Base-by-base conservation (phyloP, 257 asterid genomes). In the Pogostemon cablin region DNA sequence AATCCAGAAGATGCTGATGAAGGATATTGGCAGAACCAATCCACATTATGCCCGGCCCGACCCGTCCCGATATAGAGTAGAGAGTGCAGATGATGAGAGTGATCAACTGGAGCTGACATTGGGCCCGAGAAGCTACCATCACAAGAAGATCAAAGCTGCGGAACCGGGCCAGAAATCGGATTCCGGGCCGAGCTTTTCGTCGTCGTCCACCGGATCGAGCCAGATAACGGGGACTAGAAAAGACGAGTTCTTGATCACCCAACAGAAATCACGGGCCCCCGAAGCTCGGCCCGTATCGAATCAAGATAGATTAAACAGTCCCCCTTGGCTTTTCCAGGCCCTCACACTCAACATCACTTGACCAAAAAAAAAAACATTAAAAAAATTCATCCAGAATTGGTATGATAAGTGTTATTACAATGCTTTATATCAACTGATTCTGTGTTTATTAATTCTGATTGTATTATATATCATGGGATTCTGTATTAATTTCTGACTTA, bases 291-390 rank as follows among this genome's bases (percentile, higher is more conserved):
- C 82, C 1, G 65, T 67, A 10, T 12, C 84, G 42, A 76, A 54
- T 65, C 93, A 86, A 67, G 92, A 83, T 72, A 83, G 86, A 64
- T 73, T 82, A 66, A 83, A 54, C 40, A 74, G 84, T 75, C 86
- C 96, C 6, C 96, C 96, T 42, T 88, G 98, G 96, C 78, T 84
- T 72, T 87, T 90, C 52, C 95, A 86, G 72, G 96, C 87, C 53
- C 82, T 87, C 53, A 87, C 90, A 80, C 78, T 90, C 35, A 86
- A 87, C 39, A 83, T 86, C 77, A 87, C 90, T 40, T 88, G 82
- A 81, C 43, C 17, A 38, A 11, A 38, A 11, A 25, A 20, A 25
- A 25, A 25, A 25, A 25, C 32, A 37, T 41, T 3, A 32, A 25
- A 25, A 25, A 25, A 43, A 40, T 35, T 68, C 25, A 10, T 60